Evolutionary conservation across 2,329 filamentous ascomycete species (phyloP).

Genomic region (Diaporthe destruens): DNA sequence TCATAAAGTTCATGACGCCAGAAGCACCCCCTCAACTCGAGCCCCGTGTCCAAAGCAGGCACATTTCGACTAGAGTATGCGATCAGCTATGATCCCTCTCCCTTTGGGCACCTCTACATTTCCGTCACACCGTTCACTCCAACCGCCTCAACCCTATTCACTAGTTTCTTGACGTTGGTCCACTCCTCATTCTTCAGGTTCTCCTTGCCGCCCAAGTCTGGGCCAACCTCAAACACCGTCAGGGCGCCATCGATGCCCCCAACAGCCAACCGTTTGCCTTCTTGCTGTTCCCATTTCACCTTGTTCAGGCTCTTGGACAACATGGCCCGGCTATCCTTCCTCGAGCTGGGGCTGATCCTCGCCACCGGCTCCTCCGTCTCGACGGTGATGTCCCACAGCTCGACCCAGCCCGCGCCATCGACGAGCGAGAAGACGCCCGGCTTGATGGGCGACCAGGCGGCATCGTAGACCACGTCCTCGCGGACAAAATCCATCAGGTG

Average conservation of each 20-base stretch:
- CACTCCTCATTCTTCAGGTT: slow-evolving; percentile 88
- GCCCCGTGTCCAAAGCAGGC: slow-evolving; percentile 31
- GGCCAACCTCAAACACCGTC: slow-evolving; percentile 92
- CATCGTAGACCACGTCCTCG: slow-evolving; percentile 97
- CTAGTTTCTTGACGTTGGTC: slow-evolving; percentile 90
- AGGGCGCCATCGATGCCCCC: slow-evolving; percentile 93
- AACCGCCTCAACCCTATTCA: slow-evolving; percentile 79
- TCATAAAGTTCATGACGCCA: slow-evolving; percentile 38
- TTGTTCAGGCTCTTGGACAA: slow-evolving; percentile 92
- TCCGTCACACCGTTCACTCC: slow-evolving; percentile 62
- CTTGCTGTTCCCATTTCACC: slow-evolving; percentile 90
- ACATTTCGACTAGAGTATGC: slow-evolving; percentile 18
- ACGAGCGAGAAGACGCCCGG: slow-evolving; percentile 95
- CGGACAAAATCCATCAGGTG: slow-evolving; percentile 91
- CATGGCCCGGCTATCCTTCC: slow-evolving; percentile 75
- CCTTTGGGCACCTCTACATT: slow-evolving; percentile 47
- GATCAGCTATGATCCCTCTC: slow-evolving; percentile 14
- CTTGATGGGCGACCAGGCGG: slow-evolving; percentile 93
- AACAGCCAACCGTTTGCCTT: slow-evolving; percentile 88
- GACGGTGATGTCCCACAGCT: slow-evolving; percentile 94
- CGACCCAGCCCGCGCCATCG: slow-evolving; percentile 90
- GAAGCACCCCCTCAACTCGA: slow-evolving; percentile 19
- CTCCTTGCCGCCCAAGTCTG: slow-evolving; percentile 86
- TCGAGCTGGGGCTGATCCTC: slow-evolving; percentile 77
- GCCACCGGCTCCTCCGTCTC: slow-evolving; percentile 94